Evolutionary conservation across 805 yeast species (phyloP), one percentile per base, ranked within the genome.

Genomic region (Blastobotrys mokoenaii): DNA sequence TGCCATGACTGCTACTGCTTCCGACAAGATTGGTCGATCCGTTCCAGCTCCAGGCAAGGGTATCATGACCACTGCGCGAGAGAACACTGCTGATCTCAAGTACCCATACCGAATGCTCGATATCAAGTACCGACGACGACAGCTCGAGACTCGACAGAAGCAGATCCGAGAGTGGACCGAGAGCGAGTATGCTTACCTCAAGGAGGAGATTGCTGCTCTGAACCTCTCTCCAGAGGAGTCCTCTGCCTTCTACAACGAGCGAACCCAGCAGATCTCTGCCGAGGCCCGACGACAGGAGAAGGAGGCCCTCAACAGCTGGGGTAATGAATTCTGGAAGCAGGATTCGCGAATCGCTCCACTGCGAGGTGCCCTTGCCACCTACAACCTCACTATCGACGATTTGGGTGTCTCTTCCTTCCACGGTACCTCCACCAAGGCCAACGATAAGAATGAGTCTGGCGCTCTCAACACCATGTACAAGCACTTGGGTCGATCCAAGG

Each of bases 31-130:
- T 66, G 97, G 97, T 64, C 84, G 97, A 72, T 89, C 97, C 42
- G 90, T 93, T 55, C 99, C 99, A 55, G 98, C 98, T 63, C 99
- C 99, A 70, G 99, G 99, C 67, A 87, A 90, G 73, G 99, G 99
- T 82, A 84, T 93, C 56, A 77, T 93, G 74, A 93, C 98, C 50
- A 87, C 96, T 63, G 98, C 98, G 48, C 82, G 95, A 63, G 98
- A 94, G 72, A 79, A 81, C 62, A 90, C 82, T 57, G 85, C 88
- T 57, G 76, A 74, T 58, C 73, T 82, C 72, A 82, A 83, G 68
- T 83, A 77, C 74, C 79, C 82, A 57, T 71, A 93, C 47, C 82
- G 90, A 50, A 71, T 85, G 69, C 72, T 93, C 71, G 85, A 88
- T 67, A 81, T 93, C 66, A 81, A 83, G 65, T 93, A 93, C 80